Evolutionary conservation across 768 basidiomycete genomes (phyloP), one percentile per base, ranked within the genome.

Genomic region (Hygrophoropsis aurantiaca): DNA sequence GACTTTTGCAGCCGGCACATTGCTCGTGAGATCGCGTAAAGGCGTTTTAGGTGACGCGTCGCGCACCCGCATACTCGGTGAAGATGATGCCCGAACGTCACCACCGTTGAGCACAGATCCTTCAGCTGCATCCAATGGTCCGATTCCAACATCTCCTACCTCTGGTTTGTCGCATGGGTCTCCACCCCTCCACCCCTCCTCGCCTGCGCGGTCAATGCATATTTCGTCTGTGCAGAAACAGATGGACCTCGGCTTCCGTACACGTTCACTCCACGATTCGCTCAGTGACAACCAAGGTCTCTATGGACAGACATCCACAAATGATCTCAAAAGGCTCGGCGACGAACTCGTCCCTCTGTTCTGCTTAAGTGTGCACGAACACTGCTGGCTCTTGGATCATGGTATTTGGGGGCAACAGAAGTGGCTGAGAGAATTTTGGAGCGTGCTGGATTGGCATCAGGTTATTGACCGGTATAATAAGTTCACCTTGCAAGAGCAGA

Each of bases 331-430:
- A 26, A 49, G 47, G 4, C 53, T 74, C n/a, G 86, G 84, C 25
- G 74, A 78, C 25, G 68, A 71, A 11, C 65, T 94, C 33, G 82
- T 74, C 60, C 92, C 92, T 18, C 62, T 94, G 45, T 83, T 91
- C 64, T 89, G 87, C 52, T 60, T 93, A 42, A 82, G 84, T 35
- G 79, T 90, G 4, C 80, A 92, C 55, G 90, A 93, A 64, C 92
- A 91, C 55, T 85, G 86, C 21, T 95, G 91, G 90, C 74, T 95
- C 59, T 84, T 87, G 18, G 89, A 87, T 32, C 92, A 86, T 54
- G 92, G 92, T 4, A 79, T 95, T 4, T 93, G 90, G 89, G 92
- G 93, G 20, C 89, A 90, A 67, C 90, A 94, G 62, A 78, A 78
- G 56, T 95, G 91, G 77, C 61, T 94, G 60, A 80, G 75, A 57